Evolutionary conservation across 371 early-diverging fungal genomes (phyloP), one percentile per base, ranked within the genome.

Genomic region (Apophysomyces sp.): DNA sequence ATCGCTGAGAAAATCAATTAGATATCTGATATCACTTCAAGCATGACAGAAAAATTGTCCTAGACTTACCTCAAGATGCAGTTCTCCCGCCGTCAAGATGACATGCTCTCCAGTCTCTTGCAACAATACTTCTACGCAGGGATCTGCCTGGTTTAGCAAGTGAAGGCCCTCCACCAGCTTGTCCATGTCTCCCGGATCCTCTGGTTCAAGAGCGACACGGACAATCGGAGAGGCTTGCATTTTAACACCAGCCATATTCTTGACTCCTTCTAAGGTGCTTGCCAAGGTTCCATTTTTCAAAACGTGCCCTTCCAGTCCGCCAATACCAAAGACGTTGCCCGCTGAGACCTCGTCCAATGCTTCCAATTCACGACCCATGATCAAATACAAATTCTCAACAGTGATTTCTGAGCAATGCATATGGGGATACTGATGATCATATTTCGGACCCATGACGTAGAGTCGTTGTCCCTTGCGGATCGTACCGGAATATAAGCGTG

Each of bases 41-140:
- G n/a, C n/a, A n/a, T n/a, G n/a, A n/a, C n/a, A n/a, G n/a, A n/a
- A n/a, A n/a, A n/a, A n/a, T n/a, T n/a, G n/a, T n/a, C n/a, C n/a
- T 7, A 8, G 11, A 44, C 64, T 9, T 65, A 84, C 86, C 78
- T 97, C 97, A 31, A 98, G 72, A 78, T 99, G 98, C 31, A 99
- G 78, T 78, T 98, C 99, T 53, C 99, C 99, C 4, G 98, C 95
- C 4, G 96, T 92, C 34, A 94, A 73, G 44, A 99, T 89, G 4
- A 99, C 94, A 68, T 95, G 94, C 74, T 99, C 99, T 21, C 99
- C 99, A 0, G 95, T 96, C 60, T 92, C 92, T 72, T 97, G 95
- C 3, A 92, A 65, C 60, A 91, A 62, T 7, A 98, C 92, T 68
- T 97, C 92, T 1, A 95, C 98, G 52, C 92, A 89, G 2, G 98